Percentiles rank a stretch among this genome's conserved stretches.
These are phyloP conservation scores for Paecilomyces fulvus DNA, from an alignment of 2,329 filamentous ascomycete genomes.

Conservation along the genomic window DNA sequence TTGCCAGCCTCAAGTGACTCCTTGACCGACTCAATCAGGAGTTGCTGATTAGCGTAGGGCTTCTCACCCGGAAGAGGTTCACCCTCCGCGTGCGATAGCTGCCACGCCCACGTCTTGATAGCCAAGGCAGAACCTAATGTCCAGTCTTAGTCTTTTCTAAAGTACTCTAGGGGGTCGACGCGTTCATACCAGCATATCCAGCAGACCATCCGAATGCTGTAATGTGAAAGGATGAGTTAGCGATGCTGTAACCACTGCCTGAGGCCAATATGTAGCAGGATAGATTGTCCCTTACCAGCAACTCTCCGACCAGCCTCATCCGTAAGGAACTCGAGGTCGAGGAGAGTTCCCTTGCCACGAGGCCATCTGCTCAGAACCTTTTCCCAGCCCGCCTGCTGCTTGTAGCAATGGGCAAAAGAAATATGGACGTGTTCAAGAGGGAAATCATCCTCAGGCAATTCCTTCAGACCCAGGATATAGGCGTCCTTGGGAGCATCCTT, in stretches of 20 bases:
- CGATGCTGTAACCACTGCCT: not conserved
- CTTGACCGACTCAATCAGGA: constrained; percentile 67
- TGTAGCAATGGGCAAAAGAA: constrained; percentile 67
- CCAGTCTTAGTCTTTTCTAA: constrained; percentile 5
- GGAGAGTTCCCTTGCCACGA: constrained; percentile 64
- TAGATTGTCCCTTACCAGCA: constrained; percentile 20
- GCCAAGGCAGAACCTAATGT: constrained; percentile 57
- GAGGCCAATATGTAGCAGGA: not conserved
- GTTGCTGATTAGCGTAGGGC: constrained; percentile 58
- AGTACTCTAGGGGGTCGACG: not conserved
- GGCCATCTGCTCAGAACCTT: constrained; percentile 71
- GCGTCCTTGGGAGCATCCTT: constrained; percentile 57
- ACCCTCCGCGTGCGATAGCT: constrained; percentile 60
- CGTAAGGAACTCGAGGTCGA: constrained; percentile 80
- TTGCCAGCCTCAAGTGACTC: constrained; percentile 58
- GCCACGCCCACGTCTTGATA: constrained; percentile 74
- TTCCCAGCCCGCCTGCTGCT: constrained; percentile 71
- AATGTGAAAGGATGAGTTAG: constrained; percentile 3
- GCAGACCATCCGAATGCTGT: constrained; percentile 55
- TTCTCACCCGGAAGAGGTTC: constrained; percentile 55
- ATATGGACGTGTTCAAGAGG: constrained; percentile 66
- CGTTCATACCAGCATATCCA: constrained; percentile 54
- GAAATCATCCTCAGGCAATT: constrained; percentile 61
- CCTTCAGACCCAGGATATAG: constrained; percentile 69
- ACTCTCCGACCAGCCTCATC: constrained; percentile 58